phyloP scores from a whole-genome alignment of 1,284 basidiomycete species.

The Cerrena zonata region DNA sequence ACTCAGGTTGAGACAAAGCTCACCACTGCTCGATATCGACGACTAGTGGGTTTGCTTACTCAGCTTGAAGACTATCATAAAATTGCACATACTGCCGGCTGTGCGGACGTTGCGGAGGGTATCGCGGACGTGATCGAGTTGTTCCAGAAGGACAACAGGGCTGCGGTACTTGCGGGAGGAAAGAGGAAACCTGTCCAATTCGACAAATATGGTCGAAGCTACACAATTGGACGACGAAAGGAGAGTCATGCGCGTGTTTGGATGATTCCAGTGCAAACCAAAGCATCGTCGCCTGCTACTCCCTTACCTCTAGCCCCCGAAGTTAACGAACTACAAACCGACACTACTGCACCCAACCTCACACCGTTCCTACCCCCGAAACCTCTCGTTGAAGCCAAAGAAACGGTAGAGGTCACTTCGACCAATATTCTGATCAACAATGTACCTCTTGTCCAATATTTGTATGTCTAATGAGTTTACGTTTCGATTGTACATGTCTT shows the following conservation, averaged over 20 bases:
- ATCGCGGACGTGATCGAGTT: constrained; percentile 52
- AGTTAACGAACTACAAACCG: neutral
- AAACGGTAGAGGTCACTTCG: constrained; percentile 21
- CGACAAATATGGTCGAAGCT: constrained; percentile 75
- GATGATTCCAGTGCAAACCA: constrained; percentile 73
- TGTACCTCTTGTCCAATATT: constrained; percentile 72
- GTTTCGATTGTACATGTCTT: neutral
- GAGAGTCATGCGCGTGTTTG: constrained; percentile 85
- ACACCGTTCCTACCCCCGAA: constrained; percentile 5
- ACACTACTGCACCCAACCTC: constrained; percentile 4
- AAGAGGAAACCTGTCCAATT: constrained; percentile 53
- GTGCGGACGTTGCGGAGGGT: constrained; percentile 48
- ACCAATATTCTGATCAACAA: constrained; percentile 76
- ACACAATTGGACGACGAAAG: constrained; percentile 80
- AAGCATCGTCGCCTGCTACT: constrained; percentile 5
- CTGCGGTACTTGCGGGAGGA: constrained; percentile 47
- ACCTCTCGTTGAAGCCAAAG: constrained; percentile 11
- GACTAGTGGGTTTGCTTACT: constrained; percentile 59
- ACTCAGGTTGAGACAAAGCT: constrained; percentile 55
- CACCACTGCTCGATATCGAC: constrained; percentile 69
- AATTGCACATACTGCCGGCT: constrained; percentile 63
- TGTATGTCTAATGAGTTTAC: constrained; percentile 33
- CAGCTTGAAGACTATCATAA: constrained; percentile 69
- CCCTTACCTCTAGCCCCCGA: neutral
- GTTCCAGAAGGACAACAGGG: constrained; percentile 63